phyloP scores from a whole-genome alignment of 148 eudicot genomes.

The Vaccinium myrtillus region DNA sequence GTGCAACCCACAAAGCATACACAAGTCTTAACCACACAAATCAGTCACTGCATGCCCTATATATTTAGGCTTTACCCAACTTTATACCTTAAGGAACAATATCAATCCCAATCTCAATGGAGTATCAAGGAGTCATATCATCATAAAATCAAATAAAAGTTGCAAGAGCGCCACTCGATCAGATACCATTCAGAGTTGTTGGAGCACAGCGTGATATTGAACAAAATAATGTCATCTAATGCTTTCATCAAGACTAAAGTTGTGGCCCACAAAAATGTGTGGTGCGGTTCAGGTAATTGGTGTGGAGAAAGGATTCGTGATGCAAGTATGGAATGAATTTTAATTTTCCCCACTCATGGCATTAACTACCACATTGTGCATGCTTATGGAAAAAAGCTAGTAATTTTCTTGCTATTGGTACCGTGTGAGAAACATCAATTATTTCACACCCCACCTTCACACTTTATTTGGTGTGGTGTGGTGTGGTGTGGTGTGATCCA shows the following conservation, averaged over 20 bases:
- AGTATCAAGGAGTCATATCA: conserved; percentile 18
- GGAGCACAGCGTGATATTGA: neutral
- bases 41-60: conserved; percentile 10
- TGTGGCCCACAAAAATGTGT: neutral
- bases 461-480: neutral
- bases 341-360: neutral
- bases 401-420: neutral
- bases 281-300: neutral
- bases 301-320: neutral
- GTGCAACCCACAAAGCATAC: conserved; percentile 26
- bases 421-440: conserved; percentile 18
- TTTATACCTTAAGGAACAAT: conserved; percentile 1
- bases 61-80: neutral
- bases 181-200: neutral
- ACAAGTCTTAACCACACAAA: conserved; percentile 5
- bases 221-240: neutral
- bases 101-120: conserved; percentile 8
- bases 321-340: neutral
- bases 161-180: neutral
- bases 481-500: conserved; percentile 13
- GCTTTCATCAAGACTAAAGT: neutral
- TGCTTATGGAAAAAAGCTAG: neutral
- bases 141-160: neutral
- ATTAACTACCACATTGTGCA: neutral
- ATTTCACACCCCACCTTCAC: conserved; percentile 17